A percentile compares a stretch with the other conserved stretches of the same genome.
Conservation (phyloP, 192 early-diverging fungal species). For the Gonapodya prolifera region DNA sequence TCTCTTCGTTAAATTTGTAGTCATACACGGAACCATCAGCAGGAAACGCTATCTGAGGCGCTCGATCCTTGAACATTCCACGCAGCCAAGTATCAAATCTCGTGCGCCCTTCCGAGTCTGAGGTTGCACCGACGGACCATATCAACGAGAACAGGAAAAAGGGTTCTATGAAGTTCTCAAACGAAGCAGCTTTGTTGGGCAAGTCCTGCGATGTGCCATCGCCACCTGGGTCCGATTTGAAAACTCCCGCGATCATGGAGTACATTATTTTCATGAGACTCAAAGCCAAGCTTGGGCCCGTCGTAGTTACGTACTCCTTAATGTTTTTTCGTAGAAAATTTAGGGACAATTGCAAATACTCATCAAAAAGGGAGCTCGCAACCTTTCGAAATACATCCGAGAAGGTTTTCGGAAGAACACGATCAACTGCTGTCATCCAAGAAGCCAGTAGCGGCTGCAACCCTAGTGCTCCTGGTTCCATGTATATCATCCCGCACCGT, state of each 20-base stretch:
- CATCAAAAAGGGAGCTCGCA: constrained; percentile 28
- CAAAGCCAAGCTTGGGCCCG: constrained; percentile 29
- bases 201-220: not conserved
- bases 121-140: constrained; percentile 37
- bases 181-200: constrained; percentile 16
- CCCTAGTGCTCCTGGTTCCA: constrained; percentile 41
- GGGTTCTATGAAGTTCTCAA: constrained; percentile 24
- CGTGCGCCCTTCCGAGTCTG: constrained; percentile 26
- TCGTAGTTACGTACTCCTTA: constrained; percentile 35
- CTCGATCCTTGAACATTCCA: constrained; percentile 13
- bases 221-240: constrained; percentile 6
- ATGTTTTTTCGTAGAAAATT: constrained; percentile 29
- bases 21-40: constrained; percentile 35
- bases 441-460: constrained; percentile 39
- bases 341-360: constrained; percentile 27
- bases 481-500: constrained; percentile 54
- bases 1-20: constrained; percentile 28
- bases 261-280: constrained; percentile 42
- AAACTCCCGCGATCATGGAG: constrained; percentile 25
- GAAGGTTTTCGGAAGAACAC: constrained; percentile 15
- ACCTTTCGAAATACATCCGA: constrained; percentile 22
- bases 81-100: constrained; percentile 27
- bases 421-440: constrained; percentile 32
- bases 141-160: constrained; percentile 34
- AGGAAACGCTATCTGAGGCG: constrained; percentile 23